These are phyloP conservation scores for Lecanicillium sp. DNA, from an alignment of 2,329 filamentous ascomycete species.

Conservation along the genomic window DNA sequence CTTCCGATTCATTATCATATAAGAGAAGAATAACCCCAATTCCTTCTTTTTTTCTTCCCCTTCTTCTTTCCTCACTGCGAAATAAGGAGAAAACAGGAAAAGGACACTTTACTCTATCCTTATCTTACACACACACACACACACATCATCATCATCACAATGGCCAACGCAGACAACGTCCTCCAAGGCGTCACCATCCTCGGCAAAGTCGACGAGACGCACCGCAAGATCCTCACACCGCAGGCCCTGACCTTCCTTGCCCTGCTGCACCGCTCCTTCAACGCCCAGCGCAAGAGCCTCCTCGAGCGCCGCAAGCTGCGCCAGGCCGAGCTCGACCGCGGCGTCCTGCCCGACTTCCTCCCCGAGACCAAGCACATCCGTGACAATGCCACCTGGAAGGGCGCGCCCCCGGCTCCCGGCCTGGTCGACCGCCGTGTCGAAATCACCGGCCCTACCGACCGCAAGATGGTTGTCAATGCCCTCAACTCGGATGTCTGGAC, in stretches of 20 bases:
- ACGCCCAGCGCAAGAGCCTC: conserved; percentile 77
- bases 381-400: conserved; percentile 89
- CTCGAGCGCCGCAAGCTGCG: conserved; percentile 79
- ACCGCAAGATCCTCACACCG: conserved; percentile 86
- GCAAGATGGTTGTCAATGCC: conserved; percentile 99
- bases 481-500: conserved; percentile 95
- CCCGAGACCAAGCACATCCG: conserved; percentile 94
- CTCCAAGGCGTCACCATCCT: conserved; percentile 85
- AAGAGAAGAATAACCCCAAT: no score
- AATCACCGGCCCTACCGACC: conserved; percentile 93
- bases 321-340: conserved; percentile 89
- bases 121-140: neutral
- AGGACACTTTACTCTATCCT: neutral
- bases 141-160: conserved; percentile 31
- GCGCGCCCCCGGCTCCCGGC: conserved; percentile 82
- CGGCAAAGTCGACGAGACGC: conserved; percentile 67
- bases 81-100: neutral
- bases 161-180: conserved; percentile 58
- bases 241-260: conserved; percentile 88
- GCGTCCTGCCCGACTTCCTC: conserved; percentile 83
- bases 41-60: neutral
- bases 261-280: conserved; percentile 91
- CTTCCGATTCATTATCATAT: no score
- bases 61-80: neutral
- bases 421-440: conserved; percentile 90